Evolutionary conservation across 148 eudicot species (phyloP).

Genomic region (Euryodendron excelsum): DNA sequence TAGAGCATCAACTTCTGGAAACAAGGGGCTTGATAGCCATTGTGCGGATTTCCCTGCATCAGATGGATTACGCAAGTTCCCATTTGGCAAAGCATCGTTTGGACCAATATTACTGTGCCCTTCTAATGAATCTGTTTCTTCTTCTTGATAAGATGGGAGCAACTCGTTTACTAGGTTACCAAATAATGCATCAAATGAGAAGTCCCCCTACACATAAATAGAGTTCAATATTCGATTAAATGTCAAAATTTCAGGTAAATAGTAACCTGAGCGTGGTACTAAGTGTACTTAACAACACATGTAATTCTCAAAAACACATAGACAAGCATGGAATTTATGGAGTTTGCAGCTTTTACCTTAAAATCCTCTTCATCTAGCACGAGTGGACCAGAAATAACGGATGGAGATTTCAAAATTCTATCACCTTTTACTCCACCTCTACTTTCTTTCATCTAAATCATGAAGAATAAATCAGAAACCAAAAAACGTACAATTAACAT

Average conservation of each 20-base stretch:
- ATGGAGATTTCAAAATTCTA: constrained; percentile 29
- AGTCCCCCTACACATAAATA: constrained; percentile 66
- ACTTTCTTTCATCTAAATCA: constrained; percentile 39
- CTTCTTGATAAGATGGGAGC: constrained; percentile 74
- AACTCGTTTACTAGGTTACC: constrained; percentile 84
- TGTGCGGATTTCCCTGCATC: constrained; percentile 41
- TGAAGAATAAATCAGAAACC: neutral
- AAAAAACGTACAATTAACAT: neutral
- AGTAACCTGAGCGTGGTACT: neutral
- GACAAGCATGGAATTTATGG: neutral
- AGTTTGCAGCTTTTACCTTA: constrained; percentile 49
- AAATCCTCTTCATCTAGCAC: constrained; percentile 80
- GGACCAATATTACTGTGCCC: constrained; percentile 43
- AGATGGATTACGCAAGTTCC: constrained; percentile 37
- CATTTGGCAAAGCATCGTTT: constrained; percentile 58
- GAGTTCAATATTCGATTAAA: neutral
- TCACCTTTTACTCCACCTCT: constrained; percentile 30
- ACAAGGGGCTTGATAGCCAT: constrained; percentile 68
- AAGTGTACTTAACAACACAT: neutral
- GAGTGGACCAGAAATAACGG: constrained; percentile 50
- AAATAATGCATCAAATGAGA: constrained; percentile 93
- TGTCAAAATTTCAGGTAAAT: neutral
- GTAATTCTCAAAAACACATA: neutral
- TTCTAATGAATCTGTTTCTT: constrained; percentile 51
- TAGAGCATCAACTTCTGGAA: constrained; percentile 91